Conservation (phyloP, 2,329 filamentous ascomycete species). For the Pseudogymnoascus sp. region DNA sequence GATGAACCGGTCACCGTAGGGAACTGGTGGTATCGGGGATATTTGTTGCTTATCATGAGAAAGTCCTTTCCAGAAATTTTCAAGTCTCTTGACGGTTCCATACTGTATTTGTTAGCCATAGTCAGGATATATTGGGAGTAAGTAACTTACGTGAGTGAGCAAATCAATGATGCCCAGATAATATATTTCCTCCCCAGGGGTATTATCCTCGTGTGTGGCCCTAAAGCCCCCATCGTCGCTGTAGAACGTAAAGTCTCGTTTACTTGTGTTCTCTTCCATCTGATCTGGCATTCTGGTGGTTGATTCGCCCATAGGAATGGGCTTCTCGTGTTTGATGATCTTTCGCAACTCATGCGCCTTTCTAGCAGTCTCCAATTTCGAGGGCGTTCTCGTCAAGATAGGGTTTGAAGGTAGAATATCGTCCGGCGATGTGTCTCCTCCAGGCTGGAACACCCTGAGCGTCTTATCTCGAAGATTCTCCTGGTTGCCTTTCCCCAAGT, state of each 20-base stretch:
- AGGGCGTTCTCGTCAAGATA: conserved; percentile 78
- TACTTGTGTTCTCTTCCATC: conserved; percentile 65
- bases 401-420: conserved; percentile 41
- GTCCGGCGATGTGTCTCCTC: conserved; percentile 56
- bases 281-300: conserved; percentile 85
- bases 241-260: conserved; percentile 74
- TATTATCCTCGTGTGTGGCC: conserved; percentile 85
- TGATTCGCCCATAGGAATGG: conserved; percentile 83
- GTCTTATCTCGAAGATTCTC: conserved; percentile 89
- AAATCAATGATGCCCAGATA: conserved; percentile 98
- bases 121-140: background rate
- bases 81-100: conserved; percentile 85
- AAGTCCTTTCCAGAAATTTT: conserved; percentile 95
- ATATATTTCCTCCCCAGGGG: conserved; percentile 84
- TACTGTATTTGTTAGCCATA: conserved; percentile 52
- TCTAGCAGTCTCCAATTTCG: conserved; percentile 82
- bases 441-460: conserved; percentile 87
- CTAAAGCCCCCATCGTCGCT: conserved; percentile 88
- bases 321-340: conserved; percentile 87
- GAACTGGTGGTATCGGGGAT: conserved; percentile 80
- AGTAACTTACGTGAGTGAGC: conserved; percentile 75
- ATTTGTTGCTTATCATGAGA: conserved; percentile 79
- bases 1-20: conserved; percentile 90
- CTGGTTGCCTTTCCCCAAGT: conserved; percentile 82
- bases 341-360: conserved; percentile 87